Evolutionary conservation across 306 rosid species (phyloP), one percentile per base, ranked within the genome.

Genomic region (Malus fusca): DNA sequence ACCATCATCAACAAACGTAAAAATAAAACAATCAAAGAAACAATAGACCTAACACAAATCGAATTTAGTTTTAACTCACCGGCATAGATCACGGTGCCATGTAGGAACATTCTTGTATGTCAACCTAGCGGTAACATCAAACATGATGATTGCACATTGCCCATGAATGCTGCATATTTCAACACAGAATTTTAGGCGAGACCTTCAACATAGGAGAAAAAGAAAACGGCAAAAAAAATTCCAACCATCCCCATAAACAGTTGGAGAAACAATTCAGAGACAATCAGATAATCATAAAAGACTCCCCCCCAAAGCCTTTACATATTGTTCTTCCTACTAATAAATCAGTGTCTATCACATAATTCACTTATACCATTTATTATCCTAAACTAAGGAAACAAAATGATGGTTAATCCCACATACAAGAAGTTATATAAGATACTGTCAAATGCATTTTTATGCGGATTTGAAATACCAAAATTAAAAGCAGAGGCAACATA

Each of bases 61-160:
- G 0, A 3, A 66, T 53, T 26, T 4, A 55, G 22, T 66, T 15
- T 66, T 11, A 15, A 81, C 91, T 48, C 59, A 89, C 91, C 91
- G 77, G 81, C 93, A 87, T 43, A 91, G 93, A 86, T 91, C 93
- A 40, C 90, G 84, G 78, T 91, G 91, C 96, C 96, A 91, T 33
- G 89, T 91, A 14, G 96, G 90, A 73, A 91, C 96, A 79, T 88
- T 91, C 87, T 84, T 91, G 72, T 91, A 91, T 22, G 93, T 87
- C 82, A 88, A 81, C 66, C 88, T 82, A 44, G 96, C 89, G 3
- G 90, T 91, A 30, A 91, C 96, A 21, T 91, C 96, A 69, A 91
- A 91, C 96, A 91, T 91, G 58, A 91, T 85, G 64, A 91, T 85
- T 6, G 93, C 93, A 84, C 96, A 91, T 25, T 91, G 93, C 53